Evolutionary conservation across 148 eudicot species (phyloP).

Genomic region (Chenopodium formosanum): DNA sequence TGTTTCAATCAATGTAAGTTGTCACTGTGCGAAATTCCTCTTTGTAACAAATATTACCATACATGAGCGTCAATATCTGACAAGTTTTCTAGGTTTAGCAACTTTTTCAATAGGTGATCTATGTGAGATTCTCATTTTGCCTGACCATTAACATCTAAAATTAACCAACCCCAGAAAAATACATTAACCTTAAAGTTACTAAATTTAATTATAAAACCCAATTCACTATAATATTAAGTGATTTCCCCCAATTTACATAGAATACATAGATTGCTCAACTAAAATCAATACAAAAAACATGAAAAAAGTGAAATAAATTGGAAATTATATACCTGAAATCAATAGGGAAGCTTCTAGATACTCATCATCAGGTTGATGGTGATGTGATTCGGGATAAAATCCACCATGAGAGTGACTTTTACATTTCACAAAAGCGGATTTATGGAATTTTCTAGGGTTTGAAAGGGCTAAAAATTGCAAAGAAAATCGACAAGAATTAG

Average conservation of each 20-base stretch:
- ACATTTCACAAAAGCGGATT: conserved; percentile 22
- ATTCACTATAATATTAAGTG: not conserved
- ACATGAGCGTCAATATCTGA: not conserved
- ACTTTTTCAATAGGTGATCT: not conserved
- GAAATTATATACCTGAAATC: conserved; percentile 42
- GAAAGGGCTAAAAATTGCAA: not conserved
- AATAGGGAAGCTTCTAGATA: conserved; percentile 59
- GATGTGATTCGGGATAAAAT: conserved; percentile 26
- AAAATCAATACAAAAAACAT: not conserved
- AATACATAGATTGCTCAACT: not conserved
- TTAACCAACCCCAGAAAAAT: not conserved
- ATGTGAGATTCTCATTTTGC: not conserved
- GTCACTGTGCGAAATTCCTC: not conserved
- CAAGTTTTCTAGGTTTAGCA: not conserved
- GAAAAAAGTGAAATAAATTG: too few species aligned
- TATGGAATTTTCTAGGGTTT: not conserved
- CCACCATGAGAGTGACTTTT: conserved; percentile 33
- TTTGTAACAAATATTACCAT: not conserved
- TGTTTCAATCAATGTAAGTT: not conserved
- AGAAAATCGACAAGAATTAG: conserved; percentile 6
- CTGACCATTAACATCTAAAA: not conserved
- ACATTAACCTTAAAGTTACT: not conserved
- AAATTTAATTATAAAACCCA: not conserved
- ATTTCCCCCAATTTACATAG: not conserved
- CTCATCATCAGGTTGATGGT: conserved; percentile 37